phyloP scores from a whole-genome alignment of 108 stramenopile genomes.

The Skeletonema grethae region DNA sequence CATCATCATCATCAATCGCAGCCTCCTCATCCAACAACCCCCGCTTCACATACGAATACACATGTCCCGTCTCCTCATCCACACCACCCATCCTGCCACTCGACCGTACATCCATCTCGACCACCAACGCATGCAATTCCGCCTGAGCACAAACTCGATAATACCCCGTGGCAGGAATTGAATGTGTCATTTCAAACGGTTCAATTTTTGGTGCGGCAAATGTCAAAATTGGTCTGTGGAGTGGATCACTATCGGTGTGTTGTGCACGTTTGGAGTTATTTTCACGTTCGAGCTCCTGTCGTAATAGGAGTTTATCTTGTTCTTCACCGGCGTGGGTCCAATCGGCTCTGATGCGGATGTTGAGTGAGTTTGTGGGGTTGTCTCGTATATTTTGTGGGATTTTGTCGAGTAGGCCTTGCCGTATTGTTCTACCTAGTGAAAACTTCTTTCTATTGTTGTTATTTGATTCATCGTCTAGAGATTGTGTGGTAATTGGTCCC shows the following conservation, averaged over 20 bases:
- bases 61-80: conserved; percentile 36
- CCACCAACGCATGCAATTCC: conserved; percentile 17
- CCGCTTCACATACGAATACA: conserved; percentile 22
- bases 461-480: neutral
- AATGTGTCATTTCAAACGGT: conserved; percentile 28
- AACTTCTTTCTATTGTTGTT: neutral
- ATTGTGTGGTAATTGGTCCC: conserved; percentile 32
- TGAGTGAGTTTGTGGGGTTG: neutral
- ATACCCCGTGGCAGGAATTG: conserved; percentile 22
- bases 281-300: neutral
- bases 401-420: neutral
- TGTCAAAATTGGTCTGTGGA: neutral
- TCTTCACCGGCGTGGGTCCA: conserved; percentile 45
- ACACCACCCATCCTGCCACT: conserved; percentile 12
- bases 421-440: conserved; percentile 19
- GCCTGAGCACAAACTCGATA: conserved; percentile 36
- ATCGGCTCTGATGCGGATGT: conserved; percentile 18
- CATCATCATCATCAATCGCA: neutral
- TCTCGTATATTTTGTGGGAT: conserved; percentile 5
- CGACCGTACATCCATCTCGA: conserved; percentile 43
- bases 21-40: conserved; percentile 18
- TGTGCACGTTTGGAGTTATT: neutral
- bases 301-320: conserved; percentile 18
- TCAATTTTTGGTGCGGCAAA: conserved; percentile 1
- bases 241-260: neutral